These are phyloP conservation scores for Aspergillus incahuasiensis DNA, from an alignment of 495 filamentous ascomycete species.

Conservation along the genomic window DNA sequence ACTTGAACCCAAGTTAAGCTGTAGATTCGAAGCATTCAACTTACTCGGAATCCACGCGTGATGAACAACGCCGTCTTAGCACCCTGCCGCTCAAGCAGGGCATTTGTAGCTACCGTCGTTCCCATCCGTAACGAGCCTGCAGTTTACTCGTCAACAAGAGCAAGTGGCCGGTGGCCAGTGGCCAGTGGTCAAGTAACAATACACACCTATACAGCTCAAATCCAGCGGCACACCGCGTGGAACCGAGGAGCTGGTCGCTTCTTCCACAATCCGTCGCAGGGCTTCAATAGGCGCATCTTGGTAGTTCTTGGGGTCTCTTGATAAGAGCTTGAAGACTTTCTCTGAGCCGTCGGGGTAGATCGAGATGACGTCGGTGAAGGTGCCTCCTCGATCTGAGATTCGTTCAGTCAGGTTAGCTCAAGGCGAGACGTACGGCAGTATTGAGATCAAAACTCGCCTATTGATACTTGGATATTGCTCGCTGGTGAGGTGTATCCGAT, in stretches of 20 bases:
- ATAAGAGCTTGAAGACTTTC: constrained; percentile 72
- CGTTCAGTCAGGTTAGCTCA: too few relatives aligned
- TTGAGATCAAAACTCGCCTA: too few relatives aligned
- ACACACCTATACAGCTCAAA: constrained; percentile 32
- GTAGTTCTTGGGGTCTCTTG: constrained; percentile 73
- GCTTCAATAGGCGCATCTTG: constrained; percentile 71
- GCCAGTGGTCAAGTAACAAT: not conserved
- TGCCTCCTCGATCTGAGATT: constrained; percentile 19
- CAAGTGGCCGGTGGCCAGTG: constrained; percentile 21
- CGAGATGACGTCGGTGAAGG: constrained; percentile 23
- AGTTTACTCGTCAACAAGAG: too few relatives aligned
- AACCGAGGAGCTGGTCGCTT: too few relatives aligned
- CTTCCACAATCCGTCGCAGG: too few relatives aligned
- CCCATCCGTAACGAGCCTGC: constrained; percentile 57
- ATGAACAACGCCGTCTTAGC: constrained; percentile 80
- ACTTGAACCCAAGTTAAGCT: too few relatives aligned
- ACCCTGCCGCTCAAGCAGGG: constrained; percentile 82
- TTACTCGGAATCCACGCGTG: constrained; percentile 71
- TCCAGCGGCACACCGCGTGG: too few relatives aligned
- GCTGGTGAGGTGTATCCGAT: too few relatives aligned
- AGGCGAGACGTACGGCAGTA: too few relatives aligned
- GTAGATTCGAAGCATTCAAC: too few relatives aligned
- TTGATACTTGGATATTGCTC: too few relatives aligned
- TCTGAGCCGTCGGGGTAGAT: constrained; percentile 34
- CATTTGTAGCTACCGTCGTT: constrained; percentile 82